Base-by-base conservation (phyloP, 768 basidiomycete genomes). In the Tulasnella calospora region DNA sequence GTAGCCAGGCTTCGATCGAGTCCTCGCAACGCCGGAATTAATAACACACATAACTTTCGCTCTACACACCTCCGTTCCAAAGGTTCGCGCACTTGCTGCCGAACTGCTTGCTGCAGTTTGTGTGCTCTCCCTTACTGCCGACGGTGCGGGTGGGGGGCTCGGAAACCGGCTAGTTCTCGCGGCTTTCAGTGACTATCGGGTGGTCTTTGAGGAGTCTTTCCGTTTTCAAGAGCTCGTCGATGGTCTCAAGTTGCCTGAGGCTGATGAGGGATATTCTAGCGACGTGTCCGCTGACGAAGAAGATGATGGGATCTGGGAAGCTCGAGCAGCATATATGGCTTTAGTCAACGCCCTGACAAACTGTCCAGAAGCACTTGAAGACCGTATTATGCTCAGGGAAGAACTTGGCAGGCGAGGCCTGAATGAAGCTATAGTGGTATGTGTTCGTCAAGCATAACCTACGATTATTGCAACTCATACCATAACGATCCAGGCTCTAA, bases 51-150 rank as follows among this genome's bases (percentile, higher is more conserved):
- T 96, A 80, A 86, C 90, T 21, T 92, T 92, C 81, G 88, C 91
- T 0, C 87, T 96, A 17, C 89, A 91, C 80, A 86, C 87, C 1
- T 86, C 91, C 0, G 90, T 92, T 13, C 85, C 88, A 74, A 95
- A 92, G 83, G 85, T 93, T 12, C 89, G 92, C 78, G 88, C 89
- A 0, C 86, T 93, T 33, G 87, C 89, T 0, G 90, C 91, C 5
- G 94, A 96, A 81, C 86, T 96, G 36, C 88, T 98, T 13, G 93
- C 94, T 1, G 96, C 92, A 0, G 89, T 96, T 57, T 94, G 94
- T 82, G 87, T 94, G 30, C 86, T 97, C 30, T 91, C 92, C 1
- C 84, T 88, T 6, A 85, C 85, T 8, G 90, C 92, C 46, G 74
- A 76, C 35, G 74, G 74, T 33, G 55, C 55, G 8, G 74, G 74